Evolutionary conservation across 139 green algal species (phyloP).

Genomic region (Spirogloea muscicola): DNA sequence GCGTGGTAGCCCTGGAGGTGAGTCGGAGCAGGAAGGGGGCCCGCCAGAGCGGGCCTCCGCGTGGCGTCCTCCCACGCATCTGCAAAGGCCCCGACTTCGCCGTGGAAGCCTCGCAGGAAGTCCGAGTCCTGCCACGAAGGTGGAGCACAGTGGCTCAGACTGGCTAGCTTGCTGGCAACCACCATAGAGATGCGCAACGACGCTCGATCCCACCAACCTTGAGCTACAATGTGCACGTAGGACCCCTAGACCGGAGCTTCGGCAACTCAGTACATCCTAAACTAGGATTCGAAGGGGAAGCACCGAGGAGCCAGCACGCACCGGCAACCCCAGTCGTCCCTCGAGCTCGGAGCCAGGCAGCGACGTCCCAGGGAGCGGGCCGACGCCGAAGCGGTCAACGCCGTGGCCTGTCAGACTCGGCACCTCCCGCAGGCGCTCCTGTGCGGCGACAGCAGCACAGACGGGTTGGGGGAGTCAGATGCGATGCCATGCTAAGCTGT

Average conservation of each 20-base stretch:
- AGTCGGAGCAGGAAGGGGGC: no score
- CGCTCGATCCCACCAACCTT: not conserved
- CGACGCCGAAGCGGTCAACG: no score
- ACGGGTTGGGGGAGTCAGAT: no score
- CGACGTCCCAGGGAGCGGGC: not conserved
- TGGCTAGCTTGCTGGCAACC: no score
- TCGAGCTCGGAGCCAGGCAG: not conserved
- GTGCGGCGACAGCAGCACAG: no score
- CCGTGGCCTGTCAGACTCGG: constrained; percentile 34
- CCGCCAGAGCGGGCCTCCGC: not conserved
- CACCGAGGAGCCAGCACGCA: not conserved
- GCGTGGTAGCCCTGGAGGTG: no score
- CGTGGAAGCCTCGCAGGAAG: constrained; percentile 24
- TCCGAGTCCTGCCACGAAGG: constrained; percentile 1
- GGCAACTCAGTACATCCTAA: not conserved
- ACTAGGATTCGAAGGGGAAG: not conserved
- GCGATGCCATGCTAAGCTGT: no score
- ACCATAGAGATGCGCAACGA: not conserved
- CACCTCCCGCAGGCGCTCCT: constrained; percentile 45
- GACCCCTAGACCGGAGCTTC: not conserved
- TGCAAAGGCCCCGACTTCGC: not conserved
- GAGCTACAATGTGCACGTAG: not conserved
- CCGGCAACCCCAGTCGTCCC: not conserved
- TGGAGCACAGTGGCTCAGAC: no score
- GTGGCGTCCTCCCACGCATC: constrained; percentile 8